phyloP scores from a whole-genome alignment of 2,329 filamentous ascomycete genomes.

The Helotiales sp. region DNA sequence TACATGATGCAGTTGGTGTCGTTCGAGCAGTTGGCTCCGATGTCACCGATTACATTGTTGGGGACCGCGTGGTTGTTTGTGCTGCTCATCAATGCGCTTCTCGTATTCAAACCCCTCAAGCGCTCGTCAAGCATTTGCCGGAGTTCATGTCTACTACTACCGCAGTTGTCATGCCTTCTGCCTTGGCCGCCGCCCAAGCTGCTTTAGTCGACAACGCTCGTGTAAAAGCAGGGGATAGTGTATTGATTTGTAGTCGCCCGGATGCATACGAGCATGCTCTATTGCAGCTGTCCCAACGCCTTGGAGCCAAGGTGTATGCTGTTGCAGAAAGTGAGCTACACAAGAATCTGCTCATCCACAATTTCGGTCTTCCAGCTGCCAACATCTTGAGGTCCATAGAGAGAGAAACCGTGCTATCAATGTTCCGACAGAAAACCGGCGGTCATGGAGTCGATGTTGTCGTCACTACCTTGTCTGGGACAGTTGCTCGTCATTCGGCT shows the following conservation, averaged over 20 bases:
- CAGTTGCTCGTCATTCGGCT: not conserved
- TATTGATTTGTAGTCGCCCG: not conserved
- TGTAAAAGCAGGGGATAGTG: not conserved
- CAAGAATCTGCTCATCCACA: not conserved
- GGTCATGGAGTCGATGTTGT: not conserved
- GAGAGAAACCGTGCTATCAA: not conserved
- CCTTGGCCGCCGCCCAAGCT: slow-evolving; percentile 20
- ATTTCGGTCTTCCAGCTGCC: not conserved
- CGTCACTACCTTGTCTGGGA: not conserved
- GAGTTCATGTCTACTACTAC: too few species aligned
- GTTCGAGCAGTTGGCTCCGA: too few species aligned
- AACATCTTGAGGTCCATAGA: not conserved
- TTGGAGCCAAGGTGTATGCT: not conserved
- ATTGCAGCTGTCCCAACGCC: not conserved
- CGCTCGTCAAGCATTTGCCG: too few species aligned
- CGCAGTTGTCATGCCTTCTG: too few species aligned
- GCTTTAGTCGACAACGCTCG: slow-evolving; percentile 20
- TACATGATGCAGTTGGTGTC: too few species aligned
- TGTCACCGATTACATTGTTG: too few species aligned
- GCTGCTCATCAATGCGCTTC: too few species aligned
- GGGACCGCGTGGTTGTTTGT: too few species aligned
- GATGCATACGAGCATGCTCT: not conserved
- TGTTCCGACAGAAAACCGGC: not conserved
- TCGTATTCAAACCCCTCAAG: too few species aligned
- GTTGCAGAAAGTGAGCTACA: not conserved